phyloP scores from a whole-genome alignment of 1,284 basidiomycete species.

The Boletus semigastroideus region DNA sequence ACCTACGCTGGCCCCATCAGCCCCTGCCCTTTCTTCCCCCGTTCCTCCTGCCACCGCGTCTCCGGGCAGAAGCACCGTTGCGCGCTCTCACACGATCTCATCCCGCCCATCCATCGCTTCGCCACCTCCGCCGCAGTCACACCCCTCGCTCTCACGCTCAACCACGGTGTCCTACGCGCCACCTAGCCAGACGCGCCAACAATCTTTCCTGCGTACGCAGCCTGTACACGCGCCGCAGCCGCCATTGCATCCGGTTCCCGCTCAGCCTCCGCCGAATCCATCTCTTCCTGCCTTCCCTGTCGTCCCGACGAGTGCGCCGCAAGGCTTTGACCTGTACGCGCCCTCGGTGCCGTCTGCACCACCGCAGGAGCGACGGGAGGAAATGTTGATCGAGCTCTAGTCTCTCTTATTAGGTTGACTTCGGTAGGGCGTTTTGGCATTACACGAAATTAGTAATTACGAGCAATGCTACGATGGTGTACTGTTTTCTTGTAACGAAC shows the following conservation, averaged over 20 bases:
- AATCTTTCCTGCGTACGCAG: slow-evolving; percentile 5
- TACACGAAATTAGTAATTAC: background rate
- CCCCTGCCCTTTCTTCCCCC: background rate
- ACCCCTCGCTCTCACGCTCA: slow-evolving; percentile 21
- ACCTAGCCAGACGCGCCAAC: slow-evolving; percentile 1
- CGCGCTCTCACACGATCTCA: slow-evolving; percentile 25
- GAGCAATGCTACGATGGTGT: background rate
- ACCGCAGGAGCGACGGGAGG: slow-evolving; percentile 77
- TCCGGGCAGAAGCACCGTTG: slow-evolving; percentile 9
- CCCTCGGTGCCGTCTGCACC: slow-evolving; percentile 49
- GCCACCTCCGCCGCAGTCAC: slow-evolving; percentile 11
- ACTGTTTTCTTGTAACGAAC: too few species aligned
- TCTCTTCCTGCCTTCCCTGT: slow-evolving; percentile 22
- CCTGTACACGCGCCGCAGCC: slow-evolving; percentile 8
- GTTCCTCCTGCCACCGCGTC: background rate
- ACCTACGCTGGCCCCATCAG: background rate
- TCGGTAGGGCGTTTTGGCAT: background rate
- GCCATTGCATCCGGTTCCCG: slow-evolving; percentile 2
- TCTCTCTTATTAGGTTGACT: background rate
- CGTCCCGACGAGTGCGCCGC: slow-evolving; percentile 59
- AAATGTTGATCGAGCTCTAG: slow-evolving; percentile 76
- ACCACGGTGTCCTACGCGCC: slow-evolving; percentile 20
- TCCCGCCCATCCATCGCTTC: slow-evolving; percentile 23
- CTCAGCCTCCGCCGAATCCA: slow-evolving; percentile 5
- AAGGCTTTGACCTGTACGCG: slow-evolving; percentile 50